Evolutionary conservation across 1,284 basidiomycete genomes (phyloP), one percentile per base, ranked within the genome.

Genomic region (Apiotrichum siamense): DNA sequence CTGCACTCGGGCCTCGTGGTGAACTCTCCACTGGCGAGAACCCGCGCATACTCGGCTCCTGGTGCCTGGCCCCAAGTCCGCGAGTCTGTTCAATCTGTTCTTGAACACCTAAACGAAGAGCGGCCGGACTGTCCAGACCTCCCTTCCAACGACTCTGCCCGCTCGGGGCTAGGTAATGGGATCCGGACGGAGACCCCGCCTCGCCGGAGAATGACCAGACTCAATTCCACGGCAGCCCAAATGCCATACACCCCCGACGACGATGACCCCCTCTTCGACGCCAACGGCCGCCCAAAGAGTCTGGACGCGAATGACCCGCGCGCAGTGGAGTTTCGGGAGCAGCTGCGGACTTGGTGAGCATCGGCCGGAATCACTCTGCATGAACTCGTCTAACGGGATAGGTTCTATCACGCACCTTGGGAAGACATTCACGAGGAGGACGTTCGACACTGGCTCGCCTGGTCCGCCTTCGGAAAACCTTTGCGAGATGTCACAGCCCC

Each of bases 401-500:
- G 87, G 88, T 88, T 92, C 72, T 74, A 80, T 58, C 82, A 83
- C 61, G 80, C 77, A 11, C 80, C 83, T 2, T 91, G 87, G 86
- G 84, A 85, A 0, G 76, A 79, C 11, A 80, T 94, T 49, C 80
- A 77, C 40, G 77, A 76, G 18, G 76, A 81, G 36, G 82, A 90
- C 64, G 76, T 90, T 50, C 78, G 78, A 38, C 76, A 81, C 50
- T 94, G 89, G 87, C 74, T 94, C 24, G 84, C 88, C 51, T 94
- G 90, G 90, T 80, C 82, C 13, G 83, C 87, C 60, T 92, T 84
- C 72, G 85, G 84, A 59, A 75, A 79, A 3, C 76, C 80, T 21
- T 76, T 87, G 38, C 62, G 64, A 5, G 55, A 55, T 12, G 63
- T 60, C 2, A 64, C 83, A 11, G 71, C 82, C 3, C 64, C 75